phyloP scores from a whole-genome alignment of 768 basidiomycete species.

The Lepiota venenata region DNA sequence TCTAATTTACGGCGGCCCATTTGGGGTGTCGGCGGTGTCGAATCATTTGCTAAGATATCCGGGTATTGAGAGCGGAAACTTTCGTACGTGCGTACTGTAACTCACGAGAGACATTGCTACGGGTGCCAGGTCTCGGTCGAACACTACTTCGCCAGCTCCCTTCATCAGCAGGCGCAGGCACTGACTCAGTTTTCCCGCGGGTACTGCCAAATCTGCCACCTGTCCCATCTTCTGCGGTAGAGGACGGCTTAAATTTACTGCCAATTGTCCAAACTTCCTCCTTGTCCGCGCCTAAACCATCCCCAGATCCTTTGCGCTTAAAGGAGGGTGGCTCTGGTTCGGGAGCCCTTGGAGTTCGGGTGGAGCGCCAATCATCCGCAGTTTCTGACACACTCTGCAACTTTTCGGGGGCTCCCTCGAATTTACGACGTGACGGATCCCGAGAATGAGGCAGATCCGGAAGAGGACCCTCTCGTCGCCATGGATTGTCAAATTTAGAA shows the following conservation, averaged over 20 bases:
- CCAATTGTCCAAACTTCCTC: slow-evolving; percentile 82
- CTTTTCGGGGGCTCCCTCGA: slow-evolving; percentile 49
- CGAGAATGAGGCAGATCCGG: slow-evolving; percentile 62
- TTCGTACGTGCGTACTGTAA: slow-evolving; percentile 10
- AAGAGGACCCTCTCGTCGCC: slow-evolving; percentile 87
- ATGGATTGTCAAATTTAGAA: slow-evolving; percentile 77
- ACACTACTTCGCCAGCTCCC: slow-evolving; percentile 65
- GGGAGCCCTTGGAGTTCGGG: slow-evolving; percentile 36
- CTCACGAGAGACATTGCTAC: slow-evolving; percentile 63
- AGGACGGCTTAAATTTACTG: slow-evolving; percentile 63
- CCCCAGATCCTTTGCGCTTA: slow-evolving; percentile 56
- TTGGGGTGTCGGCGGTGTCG: slow-evolving; percentile 82
- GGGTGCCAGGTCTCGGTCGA: slow-evolving; percentile 36
- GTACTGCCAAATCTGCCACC: slow-evolving; percentile 43
- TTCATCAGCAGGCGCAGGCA: slow-evolving; percentile 50
- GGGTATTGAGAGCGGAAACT: slow-evolving; percentile 10
- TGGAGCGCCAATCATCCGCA: slow-evolving; percentile 71
- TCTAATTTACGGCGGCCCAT: slow-evolving; percentile 78
- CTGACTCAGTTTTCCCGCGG: slow-evolving; percentile 51
- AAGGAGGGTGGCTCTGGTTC: slow-evolving; percentile 46
- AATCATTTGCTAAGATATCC: slow-evolving; percentile 49
- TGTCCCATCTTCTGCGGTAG: slow-evolving; percentile 34
- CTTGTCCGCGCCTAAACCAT: slow-evolving; percentile 58
- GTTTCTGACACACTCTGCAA: slow-evolving; percentile 56
- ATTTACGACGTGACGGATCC: slow-evolving; percentile 63